Conservation (phyloP, 169 alveolate species). For the Plasmodium yoelii region DNA sequence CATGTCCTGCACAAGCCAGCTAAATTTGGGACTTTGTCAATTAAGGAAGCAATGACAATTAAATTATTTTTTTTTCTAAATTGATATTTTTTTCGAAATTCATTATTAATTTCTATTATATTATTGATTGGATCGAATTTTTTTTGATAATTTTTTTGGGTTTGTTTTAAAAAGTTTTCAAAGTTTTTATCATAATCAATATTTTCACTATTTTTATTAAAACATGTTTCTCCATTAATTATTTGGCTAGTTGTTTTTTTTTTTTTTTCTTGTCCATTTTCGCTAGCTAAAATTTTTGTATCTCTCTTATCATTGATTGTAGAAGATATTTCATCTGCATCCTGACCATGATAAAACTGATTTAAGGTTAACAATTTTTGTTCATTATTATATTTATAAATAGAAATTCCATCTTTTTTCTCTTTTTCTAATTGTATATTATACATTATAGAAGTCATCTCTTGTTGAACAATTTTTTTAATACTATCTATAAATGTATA, state of each 20-base stretch:
- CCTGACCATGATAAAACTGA: too few relatives aligned
- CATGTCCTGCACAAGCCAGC: slow-evolving; percentile 94
- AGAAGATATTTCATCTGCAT: too few relatives aligned
- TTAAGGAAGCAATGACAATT: slow-evolving; percentile 90
- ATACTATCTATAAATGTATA: slow-evolving; percentile 29
- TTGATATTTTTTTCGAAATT: slow-evolving; percentile 17
- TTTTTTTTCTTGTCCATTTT: neutral
- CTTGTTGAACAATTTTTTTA: slow-evolving; percentile 43
- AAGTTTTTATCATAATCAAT: neutral
- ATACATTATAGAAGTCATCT: slow-evolving; percentile 33
- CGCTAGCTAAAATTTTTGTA: neutral
- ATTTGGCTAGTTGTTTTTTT: neutral
- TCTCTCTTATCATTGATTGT: neutral
- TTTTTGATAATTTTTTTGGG: slow-evolving; percentile 69
- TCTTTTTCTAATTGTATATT: slow-evolving; percentile 35
- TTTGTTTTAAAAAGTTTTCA: slow-evolving; percentile 12
- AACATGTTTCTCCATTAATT: neutral
- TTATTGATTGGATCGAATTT: slow-evolving; percentile 76
- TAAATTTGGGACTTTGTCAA: slow-evolving; percentile 92
- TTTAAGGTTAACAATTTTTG: too few relatives aligned
- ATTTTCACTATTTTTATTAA: neutral
- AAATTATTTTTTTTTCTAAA: slow-evolving; percentile 85
- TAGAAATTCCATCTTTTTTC: neutral
- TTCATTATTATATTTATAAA: neutral
- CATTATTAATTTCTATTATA: slow-evolving; percentile 13